These are phyloP conservation scores for Kwoniella shivajii DNA, from an alignment of 1,284 basidiomycete species.

Conservation along the genomic window DNA sequence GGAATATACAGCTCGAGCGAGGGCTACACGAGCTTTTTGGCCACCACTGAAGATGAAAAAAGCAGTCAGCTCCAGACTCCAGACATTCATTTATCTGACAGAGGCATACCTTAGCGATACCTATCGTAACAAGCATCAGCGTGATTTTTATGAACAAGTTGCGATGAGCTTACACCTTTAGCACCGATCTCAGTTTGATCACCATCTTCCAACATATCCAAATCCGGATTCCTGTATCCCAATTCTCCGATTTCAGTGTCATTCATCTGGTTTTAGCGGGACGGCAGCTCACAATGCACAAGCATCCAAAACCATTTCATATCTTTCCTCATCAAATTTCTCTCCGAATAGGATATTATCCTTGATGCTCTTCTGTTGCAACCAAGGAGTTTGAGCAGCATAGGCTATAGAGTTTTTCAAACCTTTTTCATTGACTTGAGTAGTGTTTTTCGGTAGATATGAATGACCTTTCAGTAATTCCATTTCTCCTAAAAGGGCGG, in stretches of 20 bases:
- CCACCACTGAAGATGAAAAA: slow-evolving; percentile 66
- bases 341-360: slow-evolving; percentile 72
- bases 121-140: slow-evolving; percentile 16
- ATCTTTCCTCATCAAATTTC: slow-evolving; percentile 65
- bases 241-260: neutral
- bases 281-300: slow-evolving; percentile 67
- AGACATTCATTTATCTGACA: slow-evolving; percentile 23
- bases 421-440: slow-evolving; percentile 64
- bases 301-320: slow-evolving; percentile 71
- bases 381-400: slow-evolving; percentile 81
- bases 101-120: slow-evolving; percentile 32
- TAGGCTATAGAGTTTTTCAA: slow-evolving; percentile 77
- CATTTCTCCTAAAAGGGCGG: slow-evolving; percentile 66
- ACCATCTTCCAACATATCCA: slow-evolving; percentile 74
- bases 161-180: slow-evolving; percentile 62
- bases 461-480: slow-evolving; percentile 64
- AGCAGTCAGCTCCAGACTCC: slow-evolving; percentile 45
- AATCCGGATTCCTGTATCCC: slow-evolving; percentile 58
- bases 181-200: slow-evolving; percentile 72
- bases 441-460: slow-evolving; percentile 66
- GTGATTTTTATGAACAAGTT: neutral
- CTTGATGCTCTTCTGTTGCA: slow-evolving; percentile 62
- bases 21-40: slow-evolving; percentile 72
- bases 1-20: slow-evolving; percentile 59
- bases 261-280: neutral